These are phyloP conservation scores for Allium sativum DNA, from an alignment of 106 monocot species.

Conservation along the genomic window DNA sequence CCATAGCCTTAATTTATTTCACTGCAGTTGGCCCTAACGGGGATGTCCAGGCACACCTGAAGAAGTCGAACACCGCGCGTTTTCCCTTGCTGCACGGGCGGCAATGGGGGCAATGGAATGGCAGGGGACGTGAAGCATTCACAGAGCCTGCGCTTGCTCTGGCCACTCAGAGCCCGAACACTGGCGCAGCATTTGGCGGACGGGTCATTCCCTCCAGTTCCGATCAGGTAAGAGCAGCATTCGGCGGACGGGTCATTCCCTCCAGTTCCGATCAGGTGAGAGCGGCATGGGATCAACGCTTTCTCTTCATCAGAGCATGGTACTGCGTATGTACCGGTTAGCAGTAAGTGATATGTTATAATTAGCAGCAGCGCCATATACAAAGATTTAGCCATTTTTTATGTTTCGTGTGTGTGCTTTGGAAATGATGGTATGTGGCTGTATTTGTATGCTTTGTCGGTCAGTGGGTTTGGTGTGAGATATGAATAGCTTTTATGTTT, in stretches of 20 bases:
- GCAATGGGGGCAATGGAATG: constrained; percentile 71
- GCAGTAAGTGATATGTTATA: neutral
- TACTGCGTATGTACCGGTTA: neutral
- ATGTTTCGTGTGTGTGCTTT: neutral
- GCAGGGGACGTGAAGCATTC: constrained; percentile 40
- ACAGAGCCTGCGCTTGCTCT: constrained; percentile 29
- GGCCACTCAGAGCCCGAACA: constrained; percentile 26
- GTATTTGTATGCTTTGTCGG: neutral
- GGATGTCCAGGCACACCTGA: constrained; percentile 39
- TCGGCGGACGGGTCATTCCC: constrained; percentile 15
- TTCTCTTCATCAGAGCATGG: constrained; percentile 63
- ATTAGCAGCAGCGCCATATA: neutral
- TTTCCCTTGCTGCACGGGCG: too few relatives aligned
- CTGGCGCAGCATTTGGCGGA: too few relatives aligned
- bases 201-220: too few relatives aligned
- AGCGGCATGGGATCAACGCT: constrained; percentile 56
- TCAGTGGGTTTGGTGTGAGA: neutral
- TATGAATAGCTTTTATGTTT: neutral
- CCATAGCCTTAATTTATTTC: neutral
- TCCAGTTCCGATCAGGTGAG: constrained; percentile 40
- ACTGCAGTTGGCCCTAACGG: constrained; percentile 50
- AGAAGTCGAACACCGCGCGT: constrained; percentile 22
- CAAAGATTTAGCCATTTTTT: neutral
- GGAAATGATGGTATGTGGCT: neutral
- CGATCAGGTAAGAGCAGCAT: too few relatives aligned